Conservation (phyloP, 2,329 filamentous ascomycete species). For the Exophiala spinifera region DNA sequence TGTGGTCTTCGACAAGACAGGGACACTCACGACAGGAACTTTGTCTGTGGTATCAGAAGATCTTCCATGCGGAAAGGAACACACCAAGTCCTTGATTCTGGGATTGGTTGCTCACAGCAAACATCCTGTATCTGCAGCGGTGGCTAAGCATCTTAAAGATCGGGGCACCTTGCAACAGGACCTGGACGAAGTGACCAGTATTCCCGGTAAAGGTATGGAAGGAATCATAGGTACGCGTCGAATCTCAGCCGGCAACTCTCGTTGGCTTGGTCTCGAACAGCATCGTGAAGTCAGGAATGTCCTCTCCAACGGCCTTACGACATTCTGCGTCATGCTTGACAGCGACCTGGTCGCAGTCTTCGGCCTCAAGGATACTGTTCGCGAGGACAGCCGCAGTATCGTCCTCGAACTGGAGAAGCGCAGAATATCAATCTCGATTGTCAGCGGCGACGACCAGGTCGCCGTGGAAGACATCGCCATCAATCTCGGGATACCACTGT, state of each 20-base stretch:
- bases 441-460: constrained; percentile 55
- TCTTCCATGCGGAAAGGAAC: no score
- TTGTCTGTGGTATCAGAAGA: no score
- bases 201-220: constrained; percentile 34
- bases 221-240: constrained; percentile 7
- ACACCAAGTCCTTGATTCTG: constrained; percentile 33
- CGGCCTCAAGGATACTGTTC: constrained; percentile 48
- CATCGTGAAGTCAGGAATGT: constrained; percentile 35
- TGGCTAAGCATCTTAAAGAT: constrained; percentile 43
- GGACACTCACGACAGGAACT: constrained; percentile 63
- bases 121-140: constrained; percentile 54
- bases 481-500: constrained; percentile 38
- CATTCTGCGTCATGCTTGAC: constrained; percentile 57
- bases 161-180: constrained; percentile 14
- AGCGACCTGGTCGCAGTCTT: constrained; percentile 46
- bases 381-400: constrained; percentile 51
- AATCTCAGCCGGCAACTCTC: constrained; percentile 27
- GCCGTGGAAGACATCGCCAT: constrained; percentile 51
- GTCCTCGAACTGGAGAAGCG: constrained; percentile 50
- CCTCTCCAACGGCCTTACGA: constrained; percentile 45
- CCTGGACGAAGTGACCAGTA: constrained; percentile 28
- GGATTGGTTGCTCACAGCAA: constrained; percentile 45
- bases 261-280: constrained; percentile 37
- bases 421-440: constrained; percentile 52
- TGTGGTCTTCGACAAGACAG: constrained; percentile 78